Evolutionary conservation across 169 alveolate species (phyloP), one percentile per base, ranked within the genome.

Genomic region (Miamiensis avidus): DNA sequence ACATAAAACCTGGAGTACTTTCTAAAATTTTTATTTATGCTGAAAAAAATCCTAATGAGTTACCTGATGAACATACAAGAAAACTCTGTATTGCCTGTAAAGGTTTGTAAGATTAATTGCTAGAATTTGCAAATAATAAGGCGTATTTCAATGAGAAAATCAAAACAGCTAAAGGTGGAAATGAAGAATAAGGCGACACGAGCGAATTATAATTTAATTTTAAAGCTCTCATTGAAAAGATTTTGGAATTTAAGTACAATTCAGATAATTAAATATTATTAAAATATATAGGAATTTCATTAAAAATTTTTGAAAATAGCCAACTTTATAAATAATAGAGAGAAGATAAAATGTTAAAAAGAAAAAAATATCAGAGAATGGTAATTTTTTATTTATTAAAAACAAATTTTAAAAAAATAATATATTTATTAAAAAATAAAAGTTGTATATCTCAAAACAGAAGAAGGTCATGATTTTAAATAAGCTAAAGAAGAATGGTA

Each of bases 191-290:
- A 11, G 69, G 20, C 20, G 69, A 11, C 20, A 20, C 26, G 4
- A 20, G 4, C 20, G 4, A 4, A 49, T 4, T 11, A 49, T 49
- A 49, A 49, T 11, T 4, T 34, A 72, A 82, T 34, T 82, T 82
- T 73, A 73, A 82, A 74, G 34, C 29, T 29, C 34, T 82, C 0
- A 82, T 82, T 34, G 87, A 82, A 11, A 82, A 74, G 74, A 82
- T 82, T 26, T 74, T 73, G 82, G 81, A 82, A 74, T 82, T 82
- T 64, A 82, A 82, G 87, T 82, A 74, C n/a, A n/a, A n/a, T n/a
- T n/a, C n/a, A 49, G 69, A 49, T 49, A 49, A 11, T 49, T 49
- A 20, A 49, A 49, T 11, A 49, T 49, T 49, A 49, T 49, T 49
- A 11, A 49, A 11, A 49, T 49, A 49, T 49, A 49, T 11, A 11